Conservation (phyloP, 73 alveolate species). For the Uronychia binucleata region DNA sequence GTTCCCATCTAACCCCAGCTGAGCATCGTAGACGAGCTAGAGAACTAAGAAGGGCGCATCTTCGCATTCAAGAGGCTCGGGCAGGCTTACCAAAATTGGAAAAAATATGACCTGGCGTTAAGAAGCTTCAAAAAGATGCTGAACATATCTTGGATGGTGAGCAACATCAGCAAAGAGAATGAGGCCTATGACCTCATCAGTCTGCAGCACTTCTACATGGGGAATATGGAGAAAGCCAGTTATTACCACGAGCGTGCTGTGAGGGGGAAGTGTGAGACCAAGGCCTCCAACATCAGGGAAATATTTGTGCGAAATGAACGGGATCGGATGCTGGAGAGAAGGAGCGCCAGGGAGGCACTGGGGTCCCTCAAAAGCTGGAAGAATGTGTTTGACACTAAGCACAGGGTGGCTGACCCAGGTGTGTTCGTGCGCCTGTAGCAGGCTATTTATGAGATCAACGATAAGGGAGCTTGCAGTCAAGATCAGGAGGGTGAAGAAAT, state of each 20-base stretch:
- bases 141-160: constrained; percentile 44
- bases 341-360: too few species aligned
- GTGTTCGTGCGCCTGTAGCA: too few species aligned
- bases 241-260: constrained; percentile 53
- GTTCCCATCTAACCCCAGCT: background rate
- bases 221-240: constrained; percentile 41
- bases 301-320: constrained; percentile 11
- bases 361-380: too few species aligned
- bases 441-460: too few species aligned
- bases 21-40: background rate
- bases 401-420: too few species aligned
- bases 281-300: constrained; percentile 39
- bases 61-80: constrained; percentile 14
- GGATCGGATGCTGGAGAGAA: constrained; percentile 10
- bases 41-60: background rate
- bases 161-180: constrained; percentile 36
- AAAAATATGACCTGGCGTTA: constrained; percentile 46
- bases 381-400: too few species aligned
- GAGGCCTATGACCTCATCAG: constrained; percentile 49
- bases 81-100: constrained; percentile 9
- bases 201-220: constrained; percentile 38
- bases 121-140: constrained; percentile 46
- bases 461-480: too few species aligned
- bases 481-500: too few species aligned
- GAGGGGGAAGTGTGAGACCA: constrained; percentile 54